Base-by-base conservation (phyloP, 2,329 filamentous ascomycete genomes). In the Cladosporium sp. region DNA sequence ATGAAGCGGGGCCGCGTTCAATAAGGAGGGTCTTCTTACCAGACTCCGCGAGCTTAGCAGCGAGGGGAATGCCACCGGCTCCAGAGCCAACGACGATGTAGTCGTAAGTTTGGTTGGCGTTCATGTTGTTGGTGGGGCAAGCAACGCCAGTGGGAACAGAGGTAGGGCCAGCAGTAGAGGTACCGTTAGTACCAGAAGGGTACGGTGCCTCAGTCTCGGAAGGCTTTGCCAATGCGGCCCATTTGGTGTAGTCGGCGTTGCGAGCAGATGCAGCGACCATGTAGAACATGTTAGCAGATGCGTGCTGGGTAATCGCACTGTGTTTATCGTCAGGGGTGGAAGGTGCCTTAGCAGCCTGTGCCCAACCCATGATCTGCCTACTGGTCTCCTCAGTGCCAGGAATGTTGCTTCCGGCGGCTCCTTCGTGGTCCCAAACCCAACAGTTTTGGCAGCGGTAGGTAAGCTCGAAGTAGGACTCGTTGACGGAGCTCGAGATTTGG, bases 1-100 rank as follows among this genome's bases (percentile, higher is more conserved):
- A 86, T 11, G 87, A 90, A 59, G 80, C 79, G 14, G 80, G 80
- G 36, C 80, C 80, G 69, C 78, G 79, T 71, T 82, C 80, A 62
- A 82, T 78, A 18, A 91, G 81, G 11, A 91, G 79, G 4, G 91
- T 88, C 30, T 82, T 88, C 69, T 89, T 85, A 66, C 88, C 88
- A 61, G 85, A 82, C 74, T 89, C 86, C 36, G 86, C 87, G 32
- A 91, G 83, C 72, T 85, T 84, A 76, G 88, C 86, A 4, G 83
- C 83, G 26, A 82, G 75, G 0, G 87, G 87, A 44, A 89, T 84
- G 62, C 88, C 88, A 59, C 83, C 86, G 6, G 87, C 85, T 68
- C 88, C 88, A n/a, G 79, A 84, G 4, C 88, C 88, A 34, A 88
- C 82, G 36, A 90, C 80, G 62, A 90, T 86, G 77, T 89, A 90